A percentile compares a stretch with the other conserved stretches of the same genome.
phyloP scores from a whole-genome alignment of 108 stramenopile genomes.

The Conticribra weissflogii region DNA sequence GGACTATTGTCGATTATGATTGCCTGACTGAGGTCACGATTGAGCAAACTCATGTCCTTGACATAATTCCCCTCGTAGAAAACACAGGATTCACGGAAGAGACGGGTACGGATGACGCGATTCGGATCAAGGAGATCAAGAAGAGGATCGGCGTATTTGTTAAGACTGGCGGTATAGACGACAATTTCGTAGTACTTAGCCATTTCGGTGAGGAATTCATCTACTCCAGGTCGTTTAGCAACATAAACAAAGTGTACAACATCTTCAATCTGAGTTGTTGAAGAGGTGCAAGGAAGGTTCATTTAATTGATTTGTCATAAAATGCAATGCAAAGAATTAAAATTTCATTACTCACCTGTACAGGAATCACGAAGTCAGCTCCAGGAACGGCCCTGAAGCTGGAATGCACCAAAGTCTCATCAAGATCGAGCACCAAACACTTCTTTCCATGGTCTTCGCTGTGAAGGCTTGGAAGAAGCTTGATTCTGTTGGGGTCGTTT shows the following conservation, averaged over 20 bases:
- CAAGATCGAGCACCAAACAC: constrained; percentile 96
- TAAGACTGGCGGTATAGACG: constrained; percentile 97
- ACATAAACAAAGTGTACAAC: constrained; percentile 98
- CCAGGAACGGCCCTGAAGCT: constrained; percentile 94
- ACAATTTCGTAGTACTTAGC: constrained; percentile 97
- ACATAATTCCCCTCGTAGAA: constrained; percentile 98
- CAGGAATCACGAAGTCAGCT: constrained; percentile 98
- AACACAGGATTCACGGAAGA: constrained; percentile 98
- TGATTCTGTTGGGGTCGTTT: constrained; percentile 45
- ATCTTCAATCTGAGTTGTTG: constrained; percentile 88
- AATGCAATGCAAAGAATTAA: background rate
- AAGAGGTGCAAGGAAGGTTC: background rate
- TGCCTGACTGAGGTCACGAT: constrained; percentile 81
- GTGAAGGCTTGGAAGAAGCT: constrained; percentile 65
- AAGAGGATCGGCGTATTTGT: constrained; percentile 97
- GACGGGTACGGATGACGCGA: constrained; percentile 76
- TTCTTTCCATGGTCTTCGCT: constrained; percentile 82
- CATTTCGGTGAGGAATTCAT: constrained; percentile 94
- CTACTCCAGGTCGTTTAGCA: constrained; percentile 95
- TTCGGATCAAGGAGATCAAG: constrained; percentile 94
- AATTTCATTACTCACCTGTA: constrained; percentile 72
- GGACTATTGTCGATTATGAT: constrained; percentile 99
- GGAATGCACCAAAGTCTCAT: constrained; percentile 98
- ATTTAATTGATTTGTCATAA: background rate
- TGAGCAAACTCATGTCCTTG: constrained; percentile 91